Percentiles rank a stretch among this genome's conserved stretches.
Conservation (phyloP, 78 protist genomes). For the Planoprotostelium fungivorum region DNA sequence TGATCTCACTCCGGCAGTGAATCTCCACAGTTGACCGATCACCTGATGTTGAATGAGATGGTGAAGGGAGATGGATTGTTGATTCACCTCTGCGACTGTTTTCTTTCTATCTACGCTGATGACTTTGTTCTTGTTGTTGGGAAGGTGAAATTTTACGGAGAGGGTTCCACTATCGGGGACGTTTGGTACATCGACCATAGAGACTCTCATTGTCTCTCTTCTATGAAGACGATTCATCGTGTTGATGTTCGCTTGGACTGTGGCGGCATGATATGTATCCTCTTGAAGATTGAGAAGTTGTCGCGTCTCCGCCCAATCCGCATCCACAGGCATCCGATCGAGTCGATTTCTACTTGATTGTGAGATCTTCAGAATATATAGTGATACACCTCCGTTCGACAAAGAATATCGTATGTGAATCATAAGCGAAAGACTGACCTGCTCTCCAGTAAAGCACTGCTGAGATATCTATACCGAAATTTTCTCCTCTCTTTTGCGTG, state of each 20-base stretch:
- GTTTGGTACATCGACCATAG: not conserved
- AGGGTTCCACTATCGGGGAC: not conserved
- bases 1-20: not conserved
- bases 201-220: not conserved
- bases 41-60: not conserved
- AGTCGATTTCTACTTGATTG: not conserved
- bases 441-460: not conserved
- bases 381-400: not conserved
- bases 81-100: not conserved
- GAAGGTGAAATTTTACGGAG: not conserved
- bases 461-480: not conserved
- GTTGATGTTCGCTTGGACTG: not conserved
- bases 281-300: not conserved
- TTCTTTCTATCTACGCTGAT: not conserved
- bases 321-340: not conserved
- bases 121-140: not conserved
- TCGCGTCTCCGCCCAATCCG: not conserved
- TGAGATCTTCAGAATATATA: no score
- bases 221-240: not conserved
- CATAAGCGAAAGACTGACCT: not conserved
- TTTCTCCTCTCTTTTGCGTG: not conserved
- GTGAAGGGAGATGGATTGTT: not conserved
- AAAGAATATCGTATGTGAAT: not conserved
- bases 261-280: no score
- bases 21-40: not conserved